Base-by-base conservation (phyloP, 116 monocot genomes). In the Zostera marina region DNA sequence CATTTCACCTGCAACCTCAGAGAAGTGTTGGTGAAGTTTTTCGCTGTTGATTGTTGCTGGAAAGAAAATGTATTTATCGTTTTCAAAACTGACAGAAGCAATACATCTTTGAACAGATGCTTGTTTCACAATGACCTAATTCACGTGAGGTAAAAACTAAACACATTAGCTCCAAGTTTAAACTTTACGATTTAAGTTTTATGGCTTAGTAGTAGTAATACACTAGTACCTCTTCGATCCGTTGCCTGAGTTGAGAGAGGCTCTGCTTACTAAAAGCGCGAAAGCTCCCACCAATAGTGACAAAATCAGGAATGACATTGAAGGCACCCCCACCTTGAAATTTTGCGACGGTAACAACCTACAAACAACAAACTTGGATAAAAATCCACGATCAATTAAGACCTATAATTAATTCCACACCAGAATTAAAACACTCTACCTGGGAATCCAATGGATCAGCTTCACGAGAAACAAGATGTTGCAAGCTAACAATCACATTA, bases 361-460 rank as follows among this genome's bases (percentile, higher is more conserved):
- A 75, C 6, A 74, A 22, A 19, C 42, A 21, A 38, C 15, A 44
- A 20, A 5, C 11, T 12, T 23, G 8, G 8, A 21, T 51, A 9
- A 21, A 8, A 16, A 51, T 51, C 49, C 17, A 19, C 20, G 9
- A 1, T 15, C n/a, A 47, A n/a, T 47, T 16, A 7, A 47, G 0
- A 12, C 13, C 7, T 16, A n/a, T 0, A 15, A 16, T 47, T 47
- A 4, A 16, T 47, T 16, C 47, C 16, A 47, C 15, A 16, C n/a
- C 9, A 47, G 16, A 16, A 9, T 19, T 51, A 40, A 26, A 22
- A 49, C 3, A 13, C 52, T 53, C n/a, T 73, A 94, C 94, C 79
- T 88, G 88, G 7, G 94, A 84, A 55, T 88, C 94, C 44, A 94
- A 69, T 22, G 94, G 88, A 76, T 88, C 84, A 41, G 94, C 88